phyloP scores from a whole-genome alignment of 495 filamentous ascomycete genomes.

The Lophium mytilinum region DNA sequence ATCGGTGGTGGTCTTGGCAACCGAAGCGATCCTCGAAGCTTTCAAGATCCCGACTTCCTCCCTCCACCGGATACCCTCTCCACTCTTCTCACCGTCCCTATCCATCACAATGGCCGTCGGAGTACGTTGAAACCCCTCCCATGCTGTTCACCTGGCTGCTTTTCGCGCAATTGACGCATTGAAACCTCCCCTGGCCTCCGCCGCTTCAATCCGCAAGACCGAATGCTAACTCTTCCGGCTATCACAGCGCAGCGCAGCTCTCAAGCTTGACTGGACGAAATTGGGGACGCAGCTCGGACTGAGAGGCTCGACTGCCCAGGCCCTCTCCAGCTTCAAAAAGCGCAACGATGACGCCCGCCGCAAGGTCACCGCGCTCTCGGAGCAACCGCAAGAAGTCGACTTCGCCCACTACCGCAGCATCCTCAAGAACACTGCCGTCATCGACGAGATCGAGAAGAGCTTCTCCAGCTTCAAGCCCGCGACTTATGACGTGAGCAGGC shows the following conservation, averaged over 20 bases:
- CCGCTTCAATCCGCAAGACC: not conserved
- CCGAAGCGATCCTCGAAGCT: not conserved
- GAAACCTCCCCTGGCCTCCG: not conserved
- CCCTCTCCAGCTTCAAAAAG: conserved; percentile 96
- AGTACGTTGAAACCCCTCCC: conserved; percentile 53
- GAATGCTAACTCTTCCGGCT: conserved; percentile 22
- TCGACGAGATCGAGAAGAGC: conserved; percentile 94
- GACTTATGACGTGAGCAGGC: conserved; percentile 80
- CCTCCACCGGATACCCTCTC: conserved; percentile 11
- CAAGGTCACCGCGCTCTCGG: conserved; percentile 69
- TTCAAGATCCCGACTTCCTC: conserved; percentile 13
- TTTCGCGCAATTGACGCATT: conserved; percentile 3
- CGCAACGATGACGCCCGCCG: conserved; percentile 98
- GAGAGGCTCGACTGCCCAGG: conserved; percentile 82
- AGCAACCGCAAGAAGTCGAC: conserved; percentile 77
- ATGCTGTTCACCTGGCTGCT: conserved; percentile 11
- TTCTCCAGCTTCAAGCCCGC: conserved; percentile 83
- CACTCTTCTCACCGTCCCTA: conserved; percentile 28
- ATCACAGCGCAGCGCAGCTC: conserved; percentile 86
- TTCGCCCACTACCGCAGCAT: conserved; percentile 83
- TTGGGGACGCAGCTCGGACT: conserved; percentile 87
- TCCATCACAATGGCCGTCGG: conserved; percentile 72
- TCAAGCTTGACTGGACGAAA: conserved; percentile 98
- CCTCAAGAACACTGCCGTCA: conserved; percentile 88
- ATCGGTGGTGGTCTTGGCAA: conserved; percentile 8